Base-by-base conservation (phyloP, 2,329 filamentous ascomycete genomes). In the Alternaria gansuensis region DNA sequence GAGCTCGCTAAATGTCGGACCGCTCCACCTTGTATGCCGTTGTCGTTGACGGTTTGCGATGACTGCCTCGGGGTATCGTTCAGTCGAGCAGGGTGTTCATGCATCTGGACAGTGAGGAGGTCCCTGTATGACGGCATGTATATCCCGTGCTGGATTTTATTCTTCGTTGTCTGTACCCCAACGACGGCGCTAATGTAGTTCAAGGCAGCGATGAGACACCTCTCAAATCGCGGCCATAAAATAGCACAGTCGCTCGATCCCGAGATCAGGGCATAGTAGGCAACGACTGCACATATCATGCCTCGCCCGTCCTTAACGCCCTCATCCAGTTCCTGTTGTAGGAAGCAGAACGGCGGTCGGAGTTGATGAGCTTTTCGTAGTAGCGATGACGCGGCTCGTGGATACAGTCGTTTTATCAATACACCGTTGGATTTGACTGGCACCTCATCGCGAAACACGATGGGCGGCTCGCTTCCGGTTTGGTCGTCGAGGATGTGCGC, bases 351-450 rank as follows among this genome's bases (percentile, higher is more conserved):
- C 1, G 51, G 51, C 3, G 39, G 21, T 14, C 23, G n/a, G 7
- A 53, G 29, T 17, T 53, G 29, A 5, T 9, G 11, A 21, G 51
- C 51, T 13, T 36, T 53, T 5, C 51, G 39, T 13, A 53, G 5
- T 21, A 53, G n/a, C 6, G 51, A 53, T 3, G 51, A 45, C 2
- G 51, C 51, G 14, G 51, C 26, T 8, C 51, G 51, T n/a, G 51
- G 51, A 13, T 44, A 53, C 14, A 34, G 23, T n/a, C 2, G 28
- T 6, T 5, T 4, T 1, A 31, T 26, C 1, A 5, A 1, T 1
- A 5, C 21, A 4, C 29, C 23, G 0, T 34, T 17, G 0, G 2
- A 10, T 1, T 14, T 3, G 4, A 11, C 1, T 6, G 5, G 10
- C 1, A 45, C 23, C 29, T 45, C 51, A 0, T 53, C 51, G 51